Percentiles rank a stretch among this genome's conserved stretches.
phyloP scores from a whole-genome alignment of 2,329 filamentous ascomycete genomes.

The Phialocephala sp. region DNA sequence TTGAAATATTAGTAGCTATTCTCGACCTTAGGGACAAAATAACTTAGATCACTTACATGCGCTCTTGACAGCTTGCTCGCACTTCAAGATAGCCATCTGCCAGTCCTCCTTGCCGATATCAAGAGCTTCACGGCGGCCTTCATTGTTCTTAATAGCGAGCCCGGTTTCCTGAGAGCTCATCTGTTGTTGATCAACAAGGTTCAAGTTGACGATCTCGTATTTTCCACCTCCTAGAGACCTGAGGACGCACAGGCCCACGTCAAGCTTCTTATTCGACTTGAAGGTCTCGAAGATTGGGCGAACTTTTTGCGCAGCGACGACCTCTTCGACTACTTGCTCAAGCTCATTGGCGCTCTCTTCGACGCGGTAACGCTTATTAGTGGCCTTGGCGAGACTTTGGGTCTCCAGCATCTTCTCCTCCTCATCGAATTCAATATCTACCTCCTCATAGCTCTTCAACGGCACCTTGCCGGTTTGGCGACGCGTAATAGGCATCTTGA shows the following conservation, averaged over 20 bases:
- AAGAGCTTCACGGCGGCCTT: conserved; percentile 16
- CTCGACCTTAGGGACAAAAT: not conserved
- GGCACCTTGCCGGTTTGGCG: conserved; percentile 15
- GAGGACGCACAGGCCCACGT: conserved; percentile 31
- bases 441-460: not conserved
- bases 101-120: conserved; percentile 22
- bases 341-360: no score
- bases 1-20: conserved; percentile 1
- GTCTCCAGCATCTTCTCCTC: not conserved
- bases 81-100: conserved; percentile 21
- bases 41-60: conserved; percentile 23
- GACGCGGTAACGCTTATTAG: no score
- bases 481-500: conserved; percentile 16
- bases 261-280: conserved; percentile 22
- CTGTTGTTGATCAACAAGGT: conserved; percentile 9
- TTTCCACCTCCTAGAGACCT: conserved; percentile 26
- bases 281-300: conserved; percentile 25
- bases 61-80: conserved; percentile 25
- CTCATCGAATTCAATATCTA: conserved; percentile 14
- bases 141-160: conserved; percentile 16
- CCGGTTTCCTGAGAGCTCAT: conserved; percentile 30
- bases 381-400: no score
- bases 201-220: conserved; percentile 32
- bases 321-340: no score
- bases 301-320: not conserved